Evolutionary conservation across 2,329 filamentous ascomycete species (phyloP).

Genomic region (Neonectria faginata): DNA sequence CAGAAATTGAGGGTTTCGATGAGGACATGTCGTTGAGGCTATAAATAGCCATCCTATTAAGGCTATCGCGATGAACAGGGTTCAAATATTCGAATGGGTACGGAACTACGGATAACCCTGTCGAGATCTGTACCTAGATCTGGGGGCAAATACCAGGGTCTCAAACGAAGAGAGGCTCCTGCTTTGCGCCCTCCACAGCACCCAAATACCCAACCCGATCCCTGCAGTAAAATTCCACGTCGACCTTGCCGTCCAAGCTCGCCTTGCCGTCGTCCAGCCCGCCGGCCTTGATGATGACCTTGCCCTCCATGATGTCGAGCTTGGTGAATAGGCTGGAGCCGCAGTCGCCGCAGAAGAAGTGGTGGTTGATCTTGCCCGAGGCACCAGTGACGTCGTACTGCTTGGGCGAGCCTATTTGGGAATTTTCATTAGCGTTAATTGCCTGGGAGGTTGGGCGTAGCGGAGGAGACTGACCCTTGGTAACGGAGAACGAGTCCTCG

Average conservation of each 20-base stretch:
- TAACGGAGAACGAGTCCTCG: constrained; percentile 59
- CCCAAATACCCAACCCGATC: constrained; percentile 60
- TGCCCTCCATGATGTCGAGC: constrained; percentile 64
- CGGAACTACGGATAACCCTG: too few species aligned
- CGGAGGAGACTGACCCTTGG: constrained; percentile 54
- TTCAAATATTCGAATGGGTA: background rate
- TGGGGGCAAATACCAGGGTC: background rate
- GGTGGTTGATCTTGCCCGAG: constrained; percentile 66
- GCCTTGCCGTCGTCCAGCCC: constrained; percentile 61
- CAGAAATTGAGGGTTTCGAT: background rate
- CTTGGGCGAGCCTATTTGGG: constrained; percentile 56
- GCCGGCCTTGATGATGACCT: constrained; percentile 64
- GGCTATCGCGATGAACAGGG: background rate
- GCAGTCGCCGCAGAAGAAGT: constrained; percentile 66
- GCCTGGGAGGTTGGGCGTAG: background rate
- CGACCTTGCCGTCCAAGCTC: constrained; percentile 56
- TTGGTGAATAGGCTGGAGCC: constrained; percentile 64
- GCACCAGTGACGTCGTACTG: constrained; percentile 59
- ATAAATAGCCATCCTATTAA: background rate
- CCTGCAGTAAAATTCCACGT: constrained; percentile 65
- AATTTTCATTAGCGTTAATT: background rate
- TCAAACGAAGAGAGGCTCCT: constrained; percentile 49
- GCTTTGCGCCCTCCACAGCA: constrained; percentile 58
- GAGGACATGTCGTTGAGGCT: background rate
- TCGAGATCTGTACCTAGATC: background rate